Evolutionary conservation across 768 basidiomycete genomes (phyloP).

Genomic region (Clavulina sp.): DNA sequence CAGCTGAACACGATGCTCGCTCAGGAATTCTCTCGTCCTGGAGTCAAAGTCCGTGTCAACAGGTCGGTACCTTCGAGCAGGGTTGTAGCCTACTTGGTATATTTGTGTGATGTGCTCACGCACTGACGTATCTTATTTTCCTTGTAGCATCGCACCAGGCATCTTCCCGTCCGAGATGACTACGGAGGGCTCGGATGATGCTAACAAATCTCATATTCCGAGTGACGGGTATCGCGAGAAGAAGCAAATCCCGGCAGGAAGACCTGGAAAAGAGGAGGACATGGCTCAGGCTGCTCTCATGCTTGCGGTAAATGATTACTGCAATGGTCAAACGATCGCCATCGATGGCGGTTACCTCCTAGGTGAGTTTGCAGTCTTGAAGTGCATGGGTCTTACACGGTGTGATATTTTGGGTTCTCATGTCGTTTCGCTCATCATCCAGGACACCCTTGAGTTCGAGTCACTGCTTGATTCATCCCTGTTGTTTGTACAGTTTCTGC

Average conservation of each 20-base stretch:
- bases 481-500: no score
- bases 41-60: conserved; percentile 23
- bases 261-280: conserved; percentile 22
- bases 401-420: no score
- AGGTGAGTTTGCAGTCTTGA: no score
- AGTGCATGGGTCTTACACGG: no score
- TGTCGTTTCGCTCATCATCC: no score
- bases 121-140: no score
- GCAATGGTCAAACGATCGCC: conserved; percentile 12
- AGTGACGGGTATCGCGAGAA: conserved; percentile 18
- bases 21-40: conserved; percentile 19
- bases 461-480: no score
- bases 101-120: no score
- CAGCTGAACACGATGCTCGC: conserved; percentile 23
- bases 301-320: conserved; percentile 20
- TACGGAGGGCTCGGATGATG: conserved; percentile 7
- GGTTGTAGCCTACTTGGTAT: no score
- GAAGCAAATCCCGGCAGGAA: conserved; percentile 21
- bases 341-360: no score
- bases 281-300: conserved; percentile 21
- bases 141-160: background rate
- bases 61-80: no score
- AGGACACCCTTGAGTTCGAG: no score
- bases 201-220: conserved; percentile 20
- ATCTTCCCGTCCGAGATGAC: background rate